These are phyloP conservation scores for Neofusicoccum cordaticola DNA, from an alignment of 2,329 filamentous ascomycete genomes.

Conservation along the genomic window DNA sequence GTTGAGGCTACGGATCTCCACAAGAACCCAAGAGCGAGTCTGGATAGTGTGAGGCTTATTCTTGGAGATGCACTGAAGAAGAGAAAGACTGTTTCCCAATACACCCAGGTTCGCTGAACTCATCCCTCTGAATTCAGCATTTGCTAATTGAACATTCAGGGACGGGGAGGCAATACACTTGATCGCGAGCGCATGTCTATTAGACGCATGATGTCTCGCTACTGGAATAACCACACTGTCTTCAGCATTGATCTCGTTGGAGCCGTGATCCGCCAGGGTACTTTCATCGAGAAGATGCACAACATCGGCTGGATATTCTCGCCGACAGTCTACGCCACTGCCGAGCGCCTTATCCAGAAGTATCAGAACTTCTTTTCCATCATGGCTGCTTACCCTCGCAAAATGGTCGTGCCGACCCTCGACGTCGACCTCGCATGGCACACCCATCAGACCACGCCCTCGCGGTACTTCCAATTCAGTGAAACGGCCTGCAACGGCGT, in stretches of 20 bases:
- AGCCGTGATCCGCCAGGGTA: slow-evolving; percentile 64
- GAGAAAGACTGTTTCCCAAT: background rate
- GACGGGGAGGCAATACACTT: background rate
- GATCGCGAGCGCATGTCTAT: slow-evolving; percentile 44
- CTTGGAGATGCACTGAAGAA: background rate
- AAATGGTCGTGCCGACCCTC: slow-evolving; percentile 62
- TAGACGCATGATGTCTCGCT: slow-evolving; percentile 67
- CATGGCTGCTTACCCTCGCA: background rate
- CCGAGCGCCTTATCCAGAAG: slow-evolving; percentile 62
- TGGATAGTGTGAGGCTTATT: slow-evolving; percentile 12
- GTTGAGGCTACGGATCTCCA: slow-evolving; percentile 4
- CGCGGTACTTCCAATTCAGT: slow-evolving; percentile 61
- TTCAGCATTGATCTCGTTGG: slow-evolving; percentile 65
- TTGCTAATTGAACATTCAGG: background rate
- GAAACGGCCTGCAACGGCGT: slow-evolving; percentile 25
- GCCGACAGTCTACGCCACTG: slow-evolving; percentile 61
- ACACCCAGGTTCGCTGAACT: background rate
- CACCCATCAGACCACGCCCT: slow-evolving; percentile 70
- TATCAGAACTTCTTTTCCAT: slow-evolving; percentile 63
- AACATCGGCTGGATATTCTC: slow-evolving; percentile 76
- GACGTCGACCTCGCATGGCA: slow-evolving; percentile 76
- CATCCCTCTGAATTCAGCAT: background rate
- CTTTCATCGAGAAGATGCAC: slow-evolving; percentile 71
- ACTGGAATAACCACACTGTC: slow-evolving; percentile 65
- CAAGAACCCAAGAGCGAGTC: background rate